These are phyloP conservation scores for Elsinoe fawcettii DNA, from an alignment of 2,329 filamentous ascomycete genomes.

Conservation along the genomic window DNA sequence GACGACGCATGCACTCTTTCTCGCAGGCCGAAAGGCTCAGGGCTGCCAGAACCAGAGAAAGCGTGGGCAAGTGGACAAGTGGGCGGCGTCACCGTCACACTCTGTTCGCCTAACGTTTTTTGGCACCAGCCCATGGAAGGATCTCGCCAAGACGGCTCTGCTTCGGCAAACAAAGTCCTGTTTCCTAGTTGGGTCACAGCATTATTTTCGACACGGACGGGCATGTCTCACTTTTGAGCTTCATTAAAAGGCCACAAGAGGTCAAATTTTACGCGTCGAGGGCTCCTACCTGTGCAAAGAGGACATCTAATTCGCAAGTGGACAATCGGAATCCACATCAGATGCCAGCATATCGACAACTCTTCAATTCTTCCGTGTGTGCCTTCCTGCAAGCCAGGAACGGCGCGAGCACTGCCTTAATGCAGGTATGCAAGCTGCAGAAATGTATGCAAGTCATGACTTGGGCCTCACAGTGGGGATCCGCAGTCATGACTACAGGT, in stretches of 20 bases:
- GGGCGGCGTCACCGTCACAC: constrained; percentile 12
- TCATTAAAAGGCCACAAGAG: neutral
- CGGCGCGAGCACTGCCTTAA: constrained; percentile 10
- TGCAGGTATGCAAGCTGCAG: constrained; percentile 2
- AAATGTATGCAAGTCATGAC: constrained; percentile 8
- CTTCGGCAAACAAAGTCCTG: constrained; percentile 1
- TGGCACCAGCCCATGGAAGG: neutral
- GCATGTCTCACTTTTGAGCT: neutral
- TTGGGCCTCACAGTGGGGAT: neutral
- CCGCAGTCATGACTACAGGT: neutral
- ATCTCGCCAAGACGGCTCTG: constrained; percentile 1
- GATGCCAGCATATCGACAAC: neutral
- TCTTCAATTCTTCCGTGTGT: neutral
- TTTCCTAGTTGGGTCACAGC: neutral
- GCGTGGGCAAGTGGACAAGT: neutral
- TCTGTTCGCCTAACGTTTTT: neutral
- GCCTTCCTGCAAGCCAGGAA: neutral
- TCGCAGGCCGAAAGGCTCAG: too few relatives aligned
- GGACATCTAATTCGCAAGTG: too few relatives aligned
- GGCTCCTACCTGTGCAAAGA: neutral
- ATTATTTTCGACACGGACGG: neutral
- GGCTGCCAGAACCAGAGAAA: neutral
- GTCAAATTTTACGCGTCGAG: neutral
- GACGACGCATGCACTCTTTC: neutral
- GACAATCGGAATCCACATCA: neutral